These are phyloP conservation scores for Pulicaria dysenterica DNA, from an alignment of 129 eudicot genomes.

Conservation along the genomic window DNA sequence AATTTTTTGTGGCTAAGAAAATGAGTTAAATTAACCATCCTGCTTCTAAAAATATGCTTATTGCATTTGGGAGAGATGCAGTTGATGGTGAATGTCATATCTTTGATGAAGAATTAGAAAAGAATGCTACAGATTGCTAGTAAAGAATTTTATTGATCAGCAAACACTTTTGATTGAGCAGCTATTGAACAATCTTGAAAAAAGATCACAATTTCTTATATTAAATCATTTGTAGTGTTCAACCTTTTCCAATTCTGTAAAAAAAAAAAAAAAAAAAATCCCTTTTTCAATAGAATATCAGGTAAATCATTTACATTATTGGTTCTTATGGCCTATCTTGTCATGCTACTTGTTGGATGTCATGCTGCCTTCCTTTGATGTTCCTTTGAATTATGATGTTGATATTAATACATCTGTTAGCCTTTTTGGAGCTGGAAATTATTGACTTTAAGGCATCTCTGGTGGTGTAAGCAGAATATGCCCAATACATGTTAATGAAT, in stretches of 20 bases:
- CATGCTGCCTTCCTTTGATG: slow-evolving; percentile 36
- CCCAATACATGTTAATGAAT: slow-evolving; percentile 17
- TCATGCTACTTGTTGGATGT: slow-evolving; percentile 24
- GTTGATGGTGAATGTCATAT: slow-evolving; percentile 15
- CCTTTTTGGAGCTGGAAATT: slow-evolving; percentile 26
- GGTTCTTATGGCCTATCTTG: slow-evolving; percentile 24
- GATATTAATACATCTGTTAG: slow-evolving; percentile 18
- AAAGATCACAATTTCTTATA: background rate
- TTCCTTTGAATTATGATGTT: slow-evolving; percentile 23
- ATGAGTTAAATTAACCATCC: background rate
- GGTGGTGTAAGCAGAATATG: slow-evolving; percentile 12
- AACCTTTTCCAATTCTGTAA: slow-evolving; percentile 6
- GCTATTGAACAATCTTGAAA: background rate
- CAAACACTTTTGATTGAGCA: slow-evolving; percentile 13
- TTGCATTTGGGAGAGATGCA: slow-evolving; percentile 12
- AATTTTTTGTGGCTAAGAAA: background rate
- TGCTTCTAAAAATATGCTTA: slow-evolving; percentile 2
- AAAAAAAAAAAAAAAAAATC: too few relatives aligned
- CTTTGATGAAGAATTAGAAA: background rate
- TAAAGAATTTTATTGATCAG: background rate
- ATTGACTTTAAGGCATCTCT: slow-evolving; percentile 26
- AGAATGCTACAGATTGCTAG: background rate
- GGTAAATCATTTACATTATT: slow-evolving; percentile 20
- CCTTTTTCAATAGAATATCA: background rate
- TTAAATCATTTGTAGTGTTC: slow-evolving; percentile 13